Evolutionary conservation across 441 rosid genomes (phyloP).

Genomic region (Viola pubescens): DNA sequence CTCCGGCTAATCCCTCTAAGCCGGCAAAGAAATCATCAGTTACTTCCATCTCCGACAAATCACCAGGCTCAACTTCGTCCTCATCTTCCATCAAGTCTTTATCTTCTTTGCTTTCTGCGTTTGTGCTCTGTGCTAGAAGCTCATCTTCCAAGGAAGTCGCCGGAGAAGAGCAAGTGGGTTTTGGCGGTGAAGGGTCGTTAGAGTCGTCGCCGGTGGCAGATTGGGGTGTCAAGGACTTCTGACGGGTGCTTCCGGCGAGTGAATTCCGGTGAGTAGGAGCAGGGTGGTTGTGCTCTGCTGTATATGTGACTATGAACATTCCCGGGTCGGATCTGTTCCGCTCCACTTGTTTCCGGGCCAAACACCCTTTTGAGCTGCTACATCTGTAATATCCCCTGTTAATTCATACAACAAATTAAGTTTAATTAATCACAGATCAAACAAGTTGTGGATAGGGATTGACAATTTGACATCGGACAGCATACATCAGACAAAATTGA

Average conservation of each 20-base stretch:
- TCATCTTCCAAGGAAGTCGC: conserved; percentile 55
- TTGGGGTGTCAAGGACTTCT: conserved; percentile 41
- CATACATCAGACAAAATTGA: not conserved
- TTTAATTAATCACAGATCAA: not conserved
- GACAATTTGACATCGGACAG: too few relatives aligned
- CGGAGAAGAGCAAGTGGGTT: conserved; percentile 44
- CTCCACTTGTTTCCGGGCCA: conserved; percentile 94
- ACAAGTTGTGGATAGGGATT: not conserved
- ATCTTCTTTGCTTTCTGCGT: conserved; percentile 41
- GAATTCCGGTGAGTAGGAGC: conserved; percentile 91
- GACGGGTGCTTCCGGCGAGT: conserved; percentile 87
- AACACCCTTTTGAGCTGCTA: conserved; percentile 82
- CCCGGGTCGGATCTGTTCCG: conserved; percentile 83
- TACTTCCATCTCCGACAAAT: conserved; percentile 47
- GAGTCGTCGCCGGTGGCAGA: conserved; percentile 26
- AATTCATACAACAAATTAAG: not conserved
- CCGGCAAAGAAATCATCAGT: conserved; percentile 76
- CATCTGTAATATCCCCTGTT: conserved; percentile 86
- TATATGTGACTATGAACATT: conserved; percentile 81
- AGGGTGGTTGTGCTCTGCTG: conserved; percentile 91
- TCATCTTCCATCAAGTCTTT: conserved; percentile 45
- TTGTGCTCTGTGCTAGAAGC: conserved; percentile 25
- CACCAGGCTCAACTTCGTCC: conserved; percentile 54
- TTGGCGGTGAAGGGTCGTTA: conserved; percentile 17
- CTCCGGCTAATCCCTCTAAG: conserved; percentile 45